phyloP scores from a whole-genome alignment of 768 basidiomycete species.

The Boletus vermiculosoides region DNA sequence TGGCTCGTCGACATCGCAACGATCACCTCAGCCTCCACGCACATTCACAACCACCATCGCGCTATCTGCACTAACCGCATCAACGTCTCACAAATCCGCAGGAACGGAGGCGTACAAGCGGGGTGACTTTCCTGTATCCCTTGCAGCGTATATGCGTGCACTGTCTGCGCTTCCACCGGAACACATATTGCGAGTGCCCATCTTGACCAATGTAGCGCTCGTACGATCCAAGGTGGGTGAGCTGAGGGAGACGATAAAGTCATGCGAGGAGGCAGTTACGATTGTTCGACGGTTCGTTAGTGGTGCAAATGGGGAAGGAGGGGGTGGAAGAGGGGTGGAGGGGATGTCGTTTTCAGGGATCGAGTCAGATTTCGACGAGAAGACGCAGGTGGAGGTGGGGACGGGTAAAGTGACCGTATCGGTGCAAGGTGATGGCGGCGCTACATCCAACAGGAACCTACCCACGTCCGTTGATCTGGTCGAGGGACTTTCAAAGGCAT shows the following conservation, averaged over 20 bases:
- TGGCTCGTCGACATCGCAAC: not conserved
- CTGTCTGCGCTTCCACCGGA: conserved; percentile 62
- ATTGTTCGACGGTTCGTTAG: conserved; percentile 48
- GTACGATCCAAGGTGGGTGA: conserved; percentile 79
- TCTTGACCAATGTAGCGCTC: conserved; percentile 84
- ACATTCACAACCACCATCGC: conserved; percentile 29
- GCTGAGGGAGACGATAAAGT: conserved; percentile 58
- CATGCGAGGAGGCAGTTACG: conserved; percentile 59
- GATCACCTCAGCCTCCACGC: conserved; percentile 2
- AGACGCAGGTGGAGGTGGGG: conserved; percentile 13
- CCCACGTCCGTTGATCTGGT: conserved; percentile 54
- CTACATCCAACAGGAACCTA: conserved; percentile 20
- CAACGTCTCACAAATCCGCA: conserved; percentile 55
- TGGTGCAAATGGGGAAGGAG: conserved; percentile 31
- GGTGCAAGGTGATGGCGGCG: conserved; percentile 34
- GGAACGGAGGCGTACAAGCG: conserved; percentile 88
- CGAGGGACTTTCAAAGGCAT: conserved; percentile 79
- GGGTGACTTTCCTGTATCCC: conserved; percentile 83
- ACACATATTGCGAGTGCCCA: conserved; percentile 68
- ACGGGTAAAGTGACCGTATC: conserved; percentile 21
- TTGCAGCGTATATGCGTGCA: conserved; percentile 67
- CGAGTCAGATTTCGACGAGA: conserved; percentile 16
- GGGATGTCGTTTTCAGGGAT: not conserved
- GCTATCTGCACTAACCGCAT: conserved; percentile 47
- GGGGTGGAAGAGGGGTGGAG: too few species aligned